phyloP scores from a whole-genome alignment of 176 grass and related monocot genomes.

The Aegilops bicornis region DNA sequence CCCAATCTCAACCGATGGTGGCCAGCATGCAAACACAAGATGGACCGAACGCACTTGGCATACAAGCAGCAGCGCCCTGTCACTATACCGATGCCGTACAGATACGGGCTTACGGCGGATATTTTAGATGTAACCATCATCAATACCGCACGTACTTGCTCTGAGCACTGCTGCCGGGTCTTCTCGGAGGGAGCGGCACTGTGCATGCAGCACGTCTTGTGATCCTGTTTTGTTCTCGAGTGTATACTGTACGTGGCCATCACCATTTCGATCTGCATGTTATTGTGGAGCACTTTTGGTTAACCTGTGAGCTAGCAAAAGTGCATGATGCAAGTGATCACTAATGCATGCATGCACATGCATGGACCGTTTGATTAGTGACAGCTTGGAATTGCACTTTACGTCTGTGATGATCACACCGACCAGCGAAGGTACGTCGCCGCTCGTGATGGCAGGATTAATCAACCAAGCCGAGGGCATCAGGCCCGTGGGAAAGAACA shows the following conservation, averaged over 20 bases:
- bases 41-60: neutral
- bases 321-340: neutral
- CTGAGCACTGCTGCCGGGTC: neutral
- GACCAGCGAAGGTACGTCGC: neutral
- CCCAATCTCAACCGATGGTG: no score
- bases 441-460: conserved; percentile 11
- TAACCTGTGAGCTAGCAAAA: neutral
- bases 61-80: neutral
- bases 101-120: neutral
- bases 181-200: neutral
- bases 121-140: neutral
- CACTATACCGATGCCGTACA: neutral
- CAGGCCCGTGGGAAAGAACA: neutral
- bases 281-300: neutral
- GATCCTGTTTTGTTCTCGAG: neutral
- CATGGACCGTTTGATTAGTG: neutral
- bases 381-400: conserved; percentile 6
- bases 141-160: neutral
- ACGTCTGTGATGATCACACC: neutral
- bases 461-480: neutral
- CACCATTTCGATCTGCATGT: neutral
- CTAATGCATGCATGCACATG: neutral
- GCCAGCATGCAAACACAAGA: no score
- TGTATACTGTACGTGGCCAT: neutral
- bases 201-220: neutral